phyloP scores from a whole-genome alignment of 179 eudicot genomes.

The Silene coronaria region DNA sequence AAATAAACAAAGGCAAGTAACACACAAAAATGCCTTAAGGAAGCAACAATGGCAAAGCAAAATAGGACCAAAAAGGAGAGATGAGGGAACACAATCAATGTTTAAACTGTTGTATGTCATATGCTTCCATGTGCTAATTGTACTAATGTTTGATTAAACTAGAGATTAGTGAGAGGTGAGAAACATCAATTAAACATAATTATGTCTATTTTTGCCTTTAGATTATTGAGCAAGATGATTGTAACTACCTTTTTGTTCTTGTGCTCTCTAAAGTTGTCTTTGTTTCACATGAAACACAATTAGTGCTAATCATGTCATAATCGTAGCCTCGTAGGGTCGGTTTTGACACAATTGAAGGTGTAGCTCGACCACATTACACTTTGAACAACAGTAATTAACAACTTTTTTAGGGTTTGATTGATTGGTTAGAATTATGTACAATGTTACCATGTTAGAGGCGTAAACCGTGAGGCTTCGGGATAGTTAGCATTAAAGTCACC shows the following conservation, averaged over 20 bases:
- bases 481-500: background rate
- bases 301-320: conserved; percentile 11
- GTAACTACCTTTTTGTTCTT: conserved; percentile 1
- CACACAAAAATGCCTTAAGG: background rate
- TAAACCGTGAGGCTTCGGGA: background rate
- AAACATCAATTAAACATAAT: conserved; percentile 26
- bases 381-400: background rate
- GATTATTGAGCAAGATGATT: conserved; percentile 2
- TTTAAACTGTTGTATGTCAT: conserved; percentile 15
- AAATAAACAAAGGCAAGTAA: conserved; percentile 12
- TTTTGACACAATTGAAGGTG: conserved; percentile 1
- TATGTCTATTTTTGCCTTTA: conserved; percentile 16
- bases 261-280: conserved; percentile 14
- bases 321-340: background rate
- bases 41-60: conserved; percentile 1
- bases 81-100: conserved; percentile 18
- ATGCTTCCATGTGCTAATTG: conserved; percentile 29
- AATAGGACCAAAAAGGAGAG: conserved; percentile 9
- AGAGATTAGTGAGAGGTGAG: conserved; percentile 8
- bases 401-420: background rate
- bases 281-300: conserved; percentile 21
- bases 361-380: background rate
- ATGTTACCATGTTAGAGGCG: background rate
- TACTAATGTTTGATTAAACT: conserved; percentile 21
- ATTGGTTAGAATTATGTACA: background rate